phyloP scores from a whole-genome alignment of 345 rosid species.

The Boechera stricta region DNA sequence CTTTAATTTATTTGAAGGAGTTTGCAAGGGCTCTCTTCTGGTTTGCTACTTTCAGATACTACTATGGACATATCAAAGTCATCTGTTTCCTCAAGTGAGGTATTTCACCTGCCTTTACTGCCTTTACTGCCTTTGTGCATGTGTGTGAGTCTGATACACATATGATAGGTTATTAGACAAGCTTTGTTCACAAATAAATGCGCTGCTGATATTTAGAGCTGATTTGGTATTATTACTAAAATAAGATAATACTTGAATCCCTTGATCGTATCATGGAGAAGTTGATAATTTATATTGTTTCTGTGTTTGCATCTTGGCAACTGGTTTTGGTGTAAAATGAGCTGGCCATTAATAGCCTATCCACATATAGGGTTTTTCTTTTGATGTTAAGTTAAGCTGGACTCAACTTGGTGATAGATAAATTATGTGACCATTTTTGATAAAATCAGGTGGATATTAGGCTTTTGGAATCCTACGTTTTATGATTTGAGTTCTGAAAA shows the following conservation, averaged over 20 bases:
- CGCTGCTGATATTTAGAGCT: constrained; percentile 21
- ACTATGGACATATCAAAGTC: constrained; percentile 48
- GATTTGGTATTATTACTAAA: constrained; percentile 19
- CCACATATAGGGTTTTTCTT: constrained; percentile 11
- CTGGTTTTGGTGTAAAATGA: not conserved
- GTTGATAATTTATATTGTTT: constrained; percentile 12
- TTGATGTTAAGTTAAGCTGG: constrained; percentile 27
- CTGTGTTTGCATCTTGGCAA: constrained; percentile 34
- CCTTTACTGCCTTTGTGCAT: constrained; percentile 27
- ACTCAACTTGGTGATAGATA: constrained; percentile 14
- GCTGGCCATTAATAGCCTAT: constrained; percentile 12
- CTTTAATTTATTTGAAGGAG: constrained; percentile 63
- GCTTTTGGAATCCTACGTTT: constrained; percentile 9
- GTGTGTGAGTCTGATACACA: constrained; percentile 26
- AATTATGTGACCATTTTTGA: constrained; percentile 19
- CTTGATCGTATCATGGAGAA: constrained; percentile 16
- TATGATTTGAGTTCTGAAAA: constrained; percentile 21
- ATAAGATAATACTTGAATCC: constrained; percentile 12
- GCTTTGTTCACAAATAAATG: constrained; percentile 12
- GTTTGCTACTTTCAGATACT: constrained; percentile 51
- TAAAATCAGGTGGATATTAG: constrained; percentile 1
- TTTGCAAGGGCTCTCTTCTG: constrained; percentile 71
- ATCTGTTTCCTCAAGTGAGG: constrained; percentile 51
- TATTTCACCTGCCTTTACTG: constrained; percentile 21
- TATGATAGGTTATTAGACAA: constrained; percentile 19